These are phyloP conservation scores for Funneliformis geosporum DNA, from an alignment of 192 early-diverging fungal species.

Conservation along the genomic window DNA sequence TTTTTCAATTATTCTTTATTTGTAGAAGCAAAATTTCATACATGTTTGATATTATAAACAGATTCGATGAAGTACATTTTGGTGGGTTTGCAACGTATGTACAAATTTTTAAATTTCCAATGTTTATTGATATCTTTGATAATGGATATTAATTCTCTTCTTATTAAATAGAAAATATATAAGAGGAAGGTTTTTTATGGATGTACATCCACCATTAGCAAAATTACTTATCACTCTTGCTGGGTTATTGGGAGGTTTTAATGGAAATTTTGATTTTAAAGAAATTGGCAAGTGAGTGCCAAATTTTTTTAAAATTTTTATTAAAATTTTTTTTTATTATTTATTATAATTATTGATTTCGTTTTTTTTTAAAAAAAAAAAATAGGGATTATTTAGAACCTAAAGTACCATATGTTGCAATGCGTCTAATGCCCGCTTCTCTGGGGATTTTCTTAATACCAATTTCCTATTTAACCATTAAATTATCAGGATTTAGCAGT, in stretches of 20 bases:
- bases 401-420: constrained; percentile 85
- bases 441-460: constrained; percentile 83
- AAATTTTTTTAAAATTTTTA: not conserved
- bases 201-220: constrained; percentile 94
- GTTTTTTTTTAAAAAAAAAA: not conserved
- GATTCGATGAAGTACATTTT: constrained; percentile 99
- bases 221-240: constrained; percentile 84
- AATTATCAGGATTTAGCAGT: constrained; percentile 76
- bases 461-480: constrained; percentile 80
- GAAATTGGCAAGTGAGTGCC: constrained; percentile 76
- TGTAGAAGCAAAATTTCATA: not conserved
- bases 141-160: not conserved
- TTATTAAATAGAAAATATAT: constrained; percentile 68
- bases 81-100: constrained; percentile 83
- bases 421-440: constrained; percentile 78
- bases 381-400: constrained; percentile 81
- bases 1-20: not conserved
- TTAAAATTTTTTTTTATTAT: not conserved
- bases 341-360: too few species aligned
- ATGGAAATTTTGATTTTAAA: constrained; percentile 92
- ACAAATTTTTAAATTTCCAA: not conserved
- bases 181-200: constrained; percentile 86
- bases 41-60: constrained; percentile 37
- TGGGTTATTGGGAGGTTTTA: constrained; percentile 82
- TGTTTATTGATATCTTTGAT: not conserved